Evolutionary conservation across 2,329 filamentous ascomycete genomes (phyloP), one percentile per base, ranked within the genome.

Genomic region (Biscogniauxia mediterranea): DNA sequence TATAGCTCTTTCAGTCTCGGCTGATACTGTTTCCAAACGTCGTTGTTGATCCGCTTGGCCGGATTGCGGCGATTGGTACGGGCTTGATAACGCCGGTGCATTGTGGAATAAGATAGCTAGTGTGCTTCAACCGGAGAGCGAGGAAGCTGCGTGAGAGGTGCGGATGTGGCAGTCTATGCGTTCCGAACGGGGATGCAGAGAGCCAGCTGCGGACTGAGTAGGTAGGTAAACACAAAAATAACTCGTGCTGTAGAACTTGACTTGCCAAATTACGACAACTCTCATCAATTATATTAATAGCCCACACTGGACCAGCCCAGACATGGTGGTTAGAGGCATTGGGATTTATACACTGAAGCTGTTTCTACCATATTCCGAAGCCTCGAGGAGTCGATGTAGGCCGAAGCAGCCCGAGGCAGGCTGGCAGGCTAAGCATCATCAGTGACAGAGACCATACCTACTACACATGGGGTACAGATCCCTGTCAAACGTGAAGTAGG

Each of bases 1-100:
- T 68, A 68, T n/a, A 61, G 13, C 11, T 32, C 17, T 13, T 52
- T 0, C 13, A 68, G 50, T n/a, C 19, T 13, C 1, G n/a, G 2
- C 7, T 58, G 55, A 54, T 61, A 32, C 5, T 23, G 19, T 0
- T 61, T 52, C 65, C 65, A 68, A 5, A 4, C 8, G 6, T 49
- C 25, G 3, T 13, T 15, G 17, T n/a, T 19, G 17, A 56, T 63
- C 9, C 61, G 32, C 17, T 42, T 21, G 26, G 53, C 50, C 46
- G 38, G 59, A 11, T 6, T n/a, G 5, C 49, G 50, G 13, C 56
- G 52, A 15, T 51, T 58, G 6, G 42, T 4, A 20, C 15, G 9
- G 20, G 15, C 11, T 20, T 23, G 19, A n/a, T 21, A 51, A 8
- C 19, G 20, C 32, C 9, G 49, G 17, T 53, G 15, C 53, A 54